A percentile compares a stretch with the other conserved stretches of the same genome.
These are phyloP conservation scores for Geotrichum europaeum DNA, from an alignment of 1,139 yeast species.

Conservation along the genomic window DNA sequence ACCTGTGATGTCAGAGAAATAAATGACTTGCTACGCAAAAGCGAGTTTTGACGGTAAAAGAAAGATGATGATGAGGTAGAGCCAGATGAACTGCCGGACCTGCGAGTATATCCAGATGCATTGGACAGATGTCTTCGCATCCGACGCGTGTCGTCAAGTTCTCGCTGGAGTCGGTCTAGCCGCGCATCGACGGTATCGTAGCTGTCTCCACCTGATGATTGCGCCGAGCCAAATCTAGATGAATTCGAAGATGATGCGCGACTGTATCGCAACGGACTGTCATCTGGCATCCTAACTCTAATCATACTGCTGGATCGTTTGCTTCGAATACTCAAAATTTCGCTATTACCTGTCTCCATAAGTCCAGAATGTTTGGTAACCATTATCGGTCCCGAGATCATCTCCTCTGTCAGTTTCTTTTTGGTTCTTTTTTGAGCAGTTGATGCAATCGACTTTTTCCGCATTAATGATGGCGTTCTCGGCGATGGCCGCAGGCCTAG, in stretches of 20 bases:
- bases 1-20: constrained; percentile 10
- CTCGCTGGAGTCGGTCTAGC: constrained; percentile 11
- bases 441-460: not conserved
- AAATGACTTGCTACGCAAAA: constrained; percentile 6
- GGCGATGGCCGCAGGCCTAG: constrained; percentile 11
- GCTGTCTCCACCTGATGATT: not conserved
- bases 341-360: constrained; percentile 8
- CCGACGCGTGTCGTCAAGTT: constrained; percentile 14
- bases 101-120: not conserved
- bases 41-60: not conserved
- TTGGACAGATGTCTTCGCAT: constrained; percentile 5
- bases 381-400: constrained; percentile 1
- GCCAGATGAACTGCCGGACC: constrained; percentile 1
- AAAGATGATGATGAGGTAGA: not conserved
- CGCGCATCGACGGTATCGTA: constrained; percentile 13
- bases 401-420: not conserved
- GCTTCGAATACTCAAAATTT: constrained; percentile 7
- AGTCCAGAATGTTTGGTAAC: constrained; percentile 16
- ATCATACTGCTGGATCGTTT: not conserved
- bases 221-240: not conserved
- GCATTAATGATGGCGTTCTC: not conserved
- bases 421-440: not conserved
- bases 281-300: not conserved
- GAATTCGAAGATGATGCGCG: not conserved
- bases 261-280: not conserved